Evolutionary conservation across 768 basidiomycete genomes (phyloP), one percentile per base, ranked within the genome.

Genomic region (Tylopilus intermedius): DNA sequence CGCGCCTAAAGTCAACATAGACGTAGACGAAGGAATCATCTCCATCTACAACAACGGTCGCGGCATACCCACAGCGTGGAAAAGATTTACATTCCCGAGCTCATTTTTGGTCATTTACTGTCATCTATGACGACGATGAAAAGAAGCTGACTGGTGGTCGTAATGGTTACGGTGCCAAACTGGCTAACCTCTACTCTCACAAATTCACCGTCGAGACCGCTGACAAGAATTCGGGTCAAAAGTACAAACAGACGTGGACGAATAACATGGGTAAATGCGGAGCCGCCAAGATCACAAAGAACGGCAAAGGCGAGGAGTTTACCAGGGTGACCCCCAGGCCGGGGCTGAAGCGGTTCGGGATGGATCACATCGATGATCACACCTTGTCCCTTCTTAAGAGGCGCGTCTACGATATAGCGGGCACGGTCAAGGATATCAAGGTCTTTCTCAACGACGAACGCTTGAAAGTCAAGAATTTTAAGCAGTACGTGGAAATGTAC

Each of bases 101-200:
- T 99, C 55, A 97, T 99, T 62, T 99, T 99, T 61, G 96, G 96
- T 6, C 86, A 96, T 66, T 79, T 99, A 15, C 78, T 97, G 22
- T 90, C 95, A 1, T 90, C 88, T 98, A 95, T 64, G 95, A 99
- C 69, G 96, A 99, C 62, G 88, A 94, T 69, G 94, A 99, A 75
- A 96, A 94, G 80, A 97, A 96, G 72, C 79, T 98, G 45, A 97
- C 94, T 0, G 96, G 96, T 71, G 96, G 96, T 69, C 84, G 96
- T 64, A 99, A 99, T 63, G 96, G 96, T 64, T 98, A 92, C 64
- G 96, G 96, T 62, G 96, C 96, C 48, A 99, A 99, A 68, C 79
- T 99, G 39, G 88, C 96, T 49, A 98, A 99, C 72, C 96, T 97
- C 59, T 99, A 98, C 74, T 99, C 96, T 2, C 86, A 80, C 57